These are phyloP conservation scores for Fusarium chuoi DNA, from an alignment of 2,329 filamentous ascomycete species.

Conservation along the genomic window DNA sequence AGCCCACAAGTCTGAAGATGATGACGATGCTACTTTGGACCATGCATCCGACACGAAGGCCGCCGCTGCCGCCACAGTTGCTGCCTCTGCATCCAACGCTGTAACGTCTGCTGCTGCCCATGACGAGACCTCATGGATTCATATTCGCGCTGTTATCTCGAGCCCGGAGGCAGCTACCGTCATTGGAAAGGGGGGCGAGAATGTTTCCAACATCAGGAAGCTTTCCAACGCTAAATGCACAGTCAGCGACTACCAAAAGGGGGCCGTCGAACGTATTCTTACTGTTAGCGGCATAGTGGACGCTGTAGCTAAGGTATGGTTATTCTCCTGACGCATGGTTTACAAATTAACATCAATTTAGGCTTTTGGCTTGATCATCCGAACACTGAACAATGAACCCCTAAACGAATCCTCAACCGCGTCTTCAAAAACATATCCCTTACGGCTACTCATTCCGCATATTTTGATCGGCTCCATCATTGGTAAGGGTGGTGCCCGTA, in stretches of 20 bases:
- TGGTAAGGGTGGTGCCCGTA: conserved; percentile 93
- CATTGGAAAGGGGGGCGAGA: conserved; percentile 98
- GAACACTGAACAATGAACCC: conserved; percentile 96
- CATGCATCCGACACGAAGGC: conserved; percentile 54
- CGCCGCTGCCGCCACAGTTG: conserved; percentile 52
- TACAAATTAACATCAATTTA: conserved; percentile 52
- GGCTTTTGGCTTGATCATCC: conserved; percentile 98
- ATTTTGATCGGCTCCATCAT: conserved; percentile 99
- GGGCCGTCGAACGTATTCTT: conserved; percentile 95
- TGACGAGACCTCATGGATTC: conserved; percentile 96
- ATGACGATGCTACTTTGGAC: conserved; percentile 40
- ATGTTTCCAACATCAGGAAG: conserved; percentile 95
- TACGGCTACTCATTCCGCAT: conserved; percentile 94
- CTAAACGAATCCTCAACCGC: conserved; percentile 87
- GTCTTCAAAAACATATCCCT: conserved; percentile 96
- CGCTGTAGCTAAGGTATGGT: conserved; percentile 88
- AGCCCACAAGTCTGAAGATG: conserved; percentile 52
- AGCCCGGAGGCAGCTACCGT: conserved; percentile 97
- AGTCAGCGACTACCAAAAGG: conserved; percentile 97
- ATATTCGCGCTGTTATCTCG: conserved; percentile 95
- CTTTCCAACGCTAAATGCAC: conserved; percentile 98
- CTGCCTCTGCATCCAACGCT: conserved; percentile 48
- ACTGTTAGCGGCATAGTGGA: conserved; percentile 97
- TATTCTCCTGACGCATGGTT: background rate
- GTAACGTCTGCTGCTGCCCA: conserved; percentile 67